Conservation (phyloP, 2,329 filamentous ascomycete species). For the Fusarium sp. region DNA sequence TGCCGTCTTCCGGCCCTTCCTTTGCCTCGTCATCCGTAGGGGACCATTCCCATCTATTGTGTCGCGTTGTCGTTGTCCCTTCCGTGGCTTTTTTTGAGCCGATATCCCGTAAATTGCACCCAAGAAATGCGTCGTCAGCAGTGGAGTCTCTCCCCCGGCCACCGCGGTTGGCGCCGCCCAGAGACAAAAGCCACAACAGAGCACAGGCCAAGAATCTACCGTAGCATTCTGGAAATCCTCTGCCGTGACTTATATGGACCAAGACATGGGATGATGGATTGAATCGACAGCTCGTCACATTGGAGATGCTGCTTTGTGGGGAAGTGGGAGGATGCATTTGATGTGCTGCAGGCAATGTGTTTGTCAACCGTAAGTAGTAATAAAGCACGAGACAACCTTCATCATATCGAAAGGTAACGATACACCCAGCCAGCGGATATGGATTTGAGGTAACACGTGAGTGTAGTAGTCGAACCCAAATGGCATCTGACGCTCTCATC, state of each 20-base stretch:
- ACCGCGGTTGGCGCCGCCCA: slow-evolving; percentile 22
- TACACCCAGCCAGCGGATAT: slow-evolving; percentile 5
- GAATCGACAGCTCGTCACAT: slow-evolving; percentile 2
- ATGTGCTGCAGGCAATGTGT: neutral
- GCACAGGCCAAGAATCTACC: slow-evolving; percentile 20
- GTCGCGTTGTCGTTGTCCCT: neutral
- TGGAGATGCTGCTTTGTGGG: slow-evolving; percentile 12
- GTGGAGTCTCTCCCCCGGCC: slow-evolving; percentile 27
- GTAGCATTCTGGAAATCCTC: neutral
- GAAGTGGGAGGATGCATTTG: slow-evolving; percentile 20
- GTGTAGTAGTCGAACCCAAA: neutral
- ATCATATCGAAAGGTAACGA: slow-evolving; percentile 20
- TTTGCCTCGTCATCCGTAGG: slow-evolving; percentile 30
- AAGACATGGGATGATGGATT: neutral
- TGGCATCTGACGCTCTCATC: neutral
- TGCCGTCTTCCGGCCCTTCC: slow-evolving; percentile 36
- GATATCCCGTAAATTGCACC: slow-evolving; percentile 33
- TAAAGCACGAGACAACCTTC: slow-evolving; percentile 32
- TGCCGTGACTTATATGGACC: too few species aligned
- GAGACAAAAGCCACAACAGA: slow-evolving; percentile 15
- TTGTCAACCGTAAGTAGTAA: slow-evolving; percentile 27
- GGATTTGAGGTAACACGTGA: neutral
- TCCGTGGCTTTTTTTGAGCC: slow-evolving; percentile 5
- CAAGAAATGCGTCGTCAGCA: slow-evolving; percentile 42
- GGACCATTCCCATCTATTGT: slow-evolving; percentile 9